Evolutionary conservation across 495 filamentous ascomycete genomes (phyloP).

Genomic region (Cenococcum geophilum): DNA sequence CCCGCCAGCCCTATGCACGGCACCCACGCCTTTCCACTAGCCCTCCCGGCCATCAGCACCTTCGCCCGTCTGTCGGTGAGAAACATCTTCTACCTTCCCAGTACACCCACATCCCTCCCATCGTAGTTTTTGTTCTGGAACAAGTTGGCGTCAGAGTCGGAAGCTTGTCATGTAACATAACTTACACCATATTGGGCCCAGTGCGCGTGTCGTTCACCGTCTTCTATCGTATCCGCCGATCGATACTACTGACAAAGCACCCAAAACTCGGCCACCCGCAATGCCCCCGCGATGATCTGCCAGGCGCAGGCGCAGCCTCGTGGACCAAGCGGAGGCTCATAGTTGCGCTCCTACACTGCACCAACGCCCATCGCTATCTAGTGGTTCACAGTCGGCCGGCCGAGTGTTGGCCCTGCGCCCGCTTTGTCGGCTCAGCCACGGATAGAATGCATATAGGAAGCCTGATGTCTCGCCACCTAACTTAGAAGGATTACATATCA

Average conservation of each 20-base stretch:
- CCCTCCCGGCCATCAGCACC: slow-evolving; percentile 28
- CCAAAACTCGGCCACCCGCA: neutral
- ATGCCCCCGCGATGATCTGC: neutral
- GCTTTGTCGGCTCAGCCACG: too few relatives aligned
- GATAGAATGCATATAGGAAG: too few relatives aligned
- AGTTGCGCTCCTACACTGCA: neutral
- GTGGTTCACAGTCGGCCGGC: neutral
- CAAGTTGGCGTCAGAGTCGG: slow-evolving; percentile 22
- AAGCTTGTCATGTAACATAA: slow-evolving; percentile 20
- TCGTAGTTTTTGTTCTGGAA: slow-evolving; percentile 7
- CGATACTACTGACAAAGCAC: neutral
- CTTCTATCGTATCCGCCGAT: neutral
- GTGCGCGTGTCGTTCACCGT: neutral
- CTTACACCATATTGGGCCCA: neutral
- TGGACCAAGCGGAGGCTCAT: neutral
- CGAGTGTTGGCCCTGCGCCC: neutral
- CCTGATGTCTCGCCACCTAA: too few relatives aligned
- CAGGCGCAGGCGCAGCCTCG: neutral
- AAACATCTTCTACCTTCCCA: slow-evolving; percentile 13
- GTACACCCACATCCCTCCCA: neutral
- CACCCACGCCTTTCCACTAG: slow-evolving; percentile 19
- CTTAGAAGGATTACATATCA: too few relatives aligned
- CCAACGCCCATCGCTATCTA: neutral
- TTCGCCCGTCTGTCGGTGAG: slow-evolving; percentile 28
- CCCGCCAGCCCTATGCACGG: slow-evolving; percentile 31